Conservation (phyloP, 2,329 filamentous ascomycete genomes). For the Aspergillus fumigatiaffinis region DNA sequence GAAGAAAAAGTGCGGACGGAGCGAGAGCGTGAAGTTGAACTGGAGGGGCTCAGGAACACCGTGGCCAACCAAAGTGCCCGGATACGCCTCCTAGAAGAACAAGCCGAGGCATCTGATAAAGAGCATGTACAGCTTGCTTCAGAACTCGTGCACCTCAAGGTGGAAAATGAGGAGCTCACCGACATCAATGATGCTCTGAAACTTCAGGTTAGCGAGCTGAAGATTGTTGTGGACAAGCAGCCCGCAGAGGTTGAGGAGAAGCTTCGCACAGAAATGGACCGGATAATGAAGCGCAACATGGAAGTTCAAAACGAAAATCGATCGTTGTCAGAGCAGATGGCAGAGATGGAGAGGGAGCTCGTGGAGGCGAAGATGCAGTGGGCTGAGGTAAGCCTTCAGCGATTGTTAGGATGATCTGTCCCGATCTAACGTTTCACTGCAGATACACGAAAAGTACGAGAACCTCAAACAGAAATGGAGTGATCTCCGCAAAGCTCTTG, state of each 20-base stretch:
- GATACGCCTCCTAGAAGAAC: slow-evolving; percentile 81
- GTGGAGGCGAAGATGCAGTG: slow-evolving; percentile 93
- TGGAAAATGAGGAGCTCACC: slow-evolving; percentile 83
- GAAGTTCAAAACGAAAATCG: slow-evolving; percentile 94
- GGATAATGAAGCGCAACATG: slow-evolving; percentile 85
- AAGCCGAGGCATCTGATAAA: slow-evolving; percentile 79
- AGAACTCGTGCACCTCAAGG: slow-evolving; percentile 85
- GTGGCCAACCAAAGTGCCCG: slow-evolving; percentile 67
- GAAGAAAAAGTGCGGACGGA: slow-evolving; percentile 83
- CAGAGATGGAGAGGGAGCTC: slow-evolving; percentile 86
- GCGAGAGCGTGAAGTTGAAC: slow-evolving; percentile 75
- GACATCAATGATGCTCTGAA: slow-evolving; percentile 87
- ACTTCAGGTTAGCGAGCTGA: slow-evolving; percentile 79
- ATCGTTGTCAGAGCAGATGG: slow-evolving; percentile 80
- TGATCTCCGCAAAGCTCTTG: slow-evolving; percentile 61
- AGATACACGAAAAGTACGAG: slow-evolving; percentile 69
- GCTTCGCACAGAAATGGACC: slow-evolving; percentile 80
- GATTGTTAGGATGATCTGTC: background rate
- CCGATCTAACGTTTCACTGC: slow-evolving; percentile 13
- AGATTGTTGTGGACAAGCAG: slow-evolving; percentile 82
- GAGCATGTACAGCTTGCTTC: slow-evolving; percentile 91
- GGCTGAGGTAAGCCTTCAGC: slow-evolving; percentile 69
- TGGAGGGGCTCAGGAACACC: slow-evolving; percentile 66
- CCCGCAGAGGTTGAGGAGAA: slow-evolving; percentile 80
- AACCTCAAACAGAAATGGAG: slow-evolving; percentile 72